Conservation (phyloP, 208 protist genomes). For the Wallacemonas collosoma region DNA sequence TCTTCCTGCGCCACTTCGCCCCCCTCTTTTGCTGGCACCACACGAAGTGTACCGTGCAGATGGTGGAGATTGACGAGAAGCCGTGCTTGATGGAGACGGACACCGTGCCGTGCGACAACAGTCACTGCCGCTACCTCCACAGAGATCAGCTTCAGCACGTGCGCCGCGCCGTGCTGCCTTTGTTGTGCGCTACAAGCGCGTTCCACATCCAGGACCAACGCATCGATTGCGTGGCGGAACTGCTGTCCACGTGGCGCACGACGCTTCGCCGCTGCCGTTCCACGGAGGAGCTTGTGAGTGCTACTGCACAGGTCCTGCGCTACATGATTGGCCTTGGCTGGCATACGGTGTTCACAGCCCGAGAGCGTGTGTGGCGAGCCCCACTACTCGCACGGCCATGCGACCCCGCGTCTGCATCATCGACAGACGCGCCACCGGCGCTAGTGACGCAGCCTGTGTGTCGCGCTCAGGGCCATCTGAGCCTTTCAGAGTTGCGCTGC, state of each 20-base stretch:
- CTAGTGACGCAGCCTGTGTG: too few relatives aligned
- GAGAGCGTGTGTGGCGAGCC: neutral
- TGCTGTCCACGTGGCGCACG: conserved; percentile 13
- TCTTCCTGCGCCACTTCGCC: conserved; percentile 47
- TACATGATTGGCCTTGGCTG: conserved; percentile 27
- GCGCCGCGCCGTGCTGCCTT: neutral
- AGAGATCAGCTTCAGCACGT: conserved; percentile 53
- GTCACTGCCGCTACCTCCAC: conserved; percentile 69
- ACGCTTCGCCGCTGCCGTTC: conserved; percentile 20
- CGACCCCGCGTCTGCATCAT: too few relatives aligned
- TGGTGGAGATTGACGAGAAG: conserved; percentile 55
- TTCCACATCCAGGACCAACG: conserved; percentile 22
- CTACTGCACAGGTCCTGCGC: conserved; percentile 26
- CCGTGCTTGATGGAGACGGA: conserved; percentile 60
- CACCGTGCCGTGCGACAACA: conserved; percentile 34
- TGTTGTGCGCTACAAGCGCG: neutral
- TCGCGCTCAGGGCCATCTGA: too few relatives aligned
- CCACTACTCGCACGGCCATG: neutral
- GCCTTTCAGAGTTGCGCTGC: conserved; percentile 3
- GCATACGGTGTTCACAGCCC: conserved; percentile 15
- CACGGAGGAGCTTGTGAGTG: conserved; percentile 25
- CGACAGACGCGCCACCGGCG: too few relatives aligned
- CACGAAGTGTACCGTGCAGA: conserved; percentile 20
- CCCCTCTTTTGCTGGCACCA: conserved; percentile 50
- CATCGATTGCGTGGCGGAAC: conserved; percentile 30